A percentile compares a stretch with the other conserved stretches of the same genome.
Evolutionary conservation across 2,329 filamentous ascomycete genomes (phyloP).

Genomic region (Dichotomopilus funicola): DNA sequence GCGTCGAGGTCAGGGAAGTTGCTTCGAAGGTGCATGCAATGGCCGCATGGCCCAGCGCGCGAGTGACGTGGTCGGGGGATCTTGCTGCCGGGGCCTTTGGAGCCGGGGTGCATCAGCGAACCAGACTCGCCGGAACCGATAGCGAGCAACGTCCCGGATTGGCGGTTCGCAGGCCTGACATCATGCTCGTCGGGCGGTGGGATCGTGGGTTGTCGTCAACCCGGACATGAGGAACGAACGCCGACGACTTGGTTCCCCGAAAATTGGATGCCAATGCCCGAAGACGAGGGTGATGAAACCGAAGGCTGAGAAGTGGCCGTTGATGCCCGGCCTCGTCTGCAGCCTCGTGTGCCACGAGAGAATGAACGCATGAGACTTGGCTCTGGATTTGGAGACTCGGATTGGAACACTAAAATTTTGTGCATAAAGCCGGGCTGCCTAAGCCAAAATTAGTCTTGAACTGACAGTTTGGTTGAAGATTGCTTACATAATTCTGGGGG

Average conservation of each 20-base stretch:
- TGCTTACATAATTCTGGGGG: no score
- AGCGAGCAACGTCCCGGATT: not conserved
- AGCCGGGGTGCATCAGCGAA: slow-evolving; percentile 8
- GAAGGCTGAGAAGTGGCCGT: not conserved
- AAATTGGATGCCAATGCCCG: not conserved
- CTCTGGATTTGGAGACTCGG: no score
- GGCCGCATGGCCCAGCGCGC: slow-evolving; percentile 20
- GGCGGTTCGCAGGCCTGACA: slow-evolving; percentile 2
- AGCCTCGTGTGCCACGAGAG: not conserved
- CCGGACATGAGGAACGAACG: not conserved
- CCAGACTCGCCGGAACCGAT: slow-evolving; percentile 3
- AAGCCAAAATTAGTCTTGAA: not conserved
- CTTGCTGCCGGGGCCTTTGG: slow-evolving; percentile 8
- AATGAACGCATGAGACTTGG: not conserved
- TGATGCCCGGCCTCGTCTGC: slow-evolving; percentile 4
- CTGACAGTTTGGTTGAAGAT: no score
- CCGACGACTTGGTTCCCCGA: no score
- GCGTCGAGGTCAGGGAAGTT: slow-evolving; percentile 13
- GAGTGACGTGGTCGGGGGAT: slow-evolving; percentile 22
- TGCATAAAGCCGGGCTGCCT: not conserved
- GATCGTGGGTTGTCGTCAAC: no score
- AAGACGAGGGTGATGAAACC: not conserved
- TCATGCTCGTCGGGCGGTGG: not conserved
- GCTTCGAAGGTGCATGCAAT: slow-evolving; percentile 12
- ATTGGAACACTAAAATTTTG: no score